Evolutionary conservation across 805 yeast genomes (phyloP), one percentile per base, ranked within the genome.

Genomic region (Kazachstania kunashirensis): DNA sequence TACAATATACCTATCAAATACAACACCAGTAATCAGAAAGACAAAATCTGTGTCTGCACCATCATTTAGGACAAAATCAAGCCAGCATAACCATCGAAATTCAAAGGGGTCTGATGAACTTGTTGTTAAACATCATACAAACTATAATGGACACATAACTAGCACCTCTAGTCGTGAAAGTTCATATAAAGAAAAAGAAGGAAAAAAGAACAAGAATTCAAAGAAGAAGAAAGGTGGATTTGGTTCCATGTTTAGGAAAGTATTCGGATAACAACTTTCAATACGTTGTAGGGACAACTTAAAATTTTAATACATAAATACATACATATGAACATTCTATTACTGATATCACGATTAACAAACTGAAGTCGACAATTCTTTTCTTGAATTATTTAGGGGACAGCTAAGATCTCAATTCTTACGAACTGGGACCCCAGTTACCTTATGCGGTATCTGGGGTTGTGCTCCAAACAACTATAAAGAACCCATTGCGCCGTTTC

Each of bases 161-260:
- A 13, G 18, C 10, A 20, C n/a, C 13, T 11, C 25, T 19, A 30
- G 33, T 11, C 24, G 25, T 9, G 33, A 21, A 1, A 30, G 33
- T 20, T n/a, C 16, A 4, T 13, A 28, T 16, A 24, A 33, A 6
- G 14, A 10, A 9, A 39, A 34, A 6, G 13, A 6, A 11, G 34
- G 27, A 31, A 26, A 20, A 24, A 24, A 28, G 13, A 20, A 25
- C 15, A n/a, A 9, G 24, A 5, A 12, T 4, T 13, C 18, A 3
- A 33, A 35, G 23, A 40, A 40, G 39, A 43, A 43, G 34, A 39
- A 39, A 35, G 27, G 33, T 20, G 47, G 43, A 3, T 30, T 49
- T 27, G 47, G 52, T 12, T 44, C 54, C 8, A 46, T 48, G 43
- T 46, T 49, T 26, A 41, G 37, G 27, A 49, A 46, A 33, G 42